phyloP scores from a whole-genome alignment of 495 filamentous ascomycete genomes.

The Hypoxylon subgilvum region DNA sequence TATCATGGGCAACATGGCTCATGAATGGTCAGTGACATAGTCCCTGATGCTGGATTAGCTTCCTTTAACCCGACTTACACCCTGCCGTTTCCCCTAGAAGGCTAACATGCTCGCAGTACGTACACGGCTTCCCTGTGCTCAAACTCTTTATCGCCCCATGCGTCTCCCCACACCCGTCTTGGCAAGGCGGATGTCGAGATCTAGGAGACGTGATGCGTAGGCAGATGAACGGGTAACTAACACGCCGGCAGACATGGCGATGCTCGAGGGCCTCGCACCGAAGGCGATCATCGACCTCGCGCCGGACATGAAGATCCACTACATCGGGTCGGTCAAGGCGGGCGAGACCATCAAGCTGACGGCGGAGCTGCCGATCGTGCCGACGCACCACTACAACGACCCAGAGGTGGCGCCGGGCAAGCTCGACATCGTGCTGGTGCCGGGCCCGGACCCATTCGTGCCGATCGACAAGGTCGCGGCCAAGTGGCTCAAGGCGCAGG shows the following conservation, averaged over 20 bases:
- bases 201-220: not conserved
- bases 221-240: not conserved
- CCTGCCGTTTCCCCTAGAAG: not conserved
- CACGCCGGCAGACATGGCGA: slow-evolving; percentile 37
- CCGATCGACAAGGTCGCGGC: slow-evolving; percentile 44
- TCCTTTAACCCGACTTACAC: too few relatives aligned
- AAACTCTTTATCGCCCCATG: too few relatives aligned
- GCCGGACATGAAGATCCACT: slow-evolving; percentile 50
- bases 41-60: too few relatives aligned
- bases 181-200: too few relatives aligned
- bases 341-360: slow-evolving; percentile 45
- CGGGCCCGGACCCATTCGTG: slow-evolving; percentile 55
- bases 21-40: slow-evolving; percentile 46
- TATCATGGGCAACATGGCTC: slow-evolving; percentile 52
- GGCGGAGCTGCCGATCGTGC: slow-evolving; percentile 38
- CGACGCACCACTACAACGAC: slow-evolving; percentile 52
- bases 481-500: slow-evolving; percentile 55
- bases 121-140: too few relatives aligned
- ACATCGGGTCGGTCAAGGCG: slow-evolving; percentile 48
- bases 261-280: slow-evolving; percentile 41
- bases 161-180: too few relatives aligned
- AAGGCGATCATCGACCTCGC: slow-evolving; percentile 46
- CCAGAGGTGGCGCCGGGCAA: slow-evolving; percentile 54
- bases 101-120: slow-evolving; percentile 24
- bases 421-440: slow-evolving; percentile 60